Percentiles rank a stretch among this genome's conserved stretches.
phyloP scores from a whole-genome alignment of 208 protist species.

The Pavlovales sp. region DNA sequence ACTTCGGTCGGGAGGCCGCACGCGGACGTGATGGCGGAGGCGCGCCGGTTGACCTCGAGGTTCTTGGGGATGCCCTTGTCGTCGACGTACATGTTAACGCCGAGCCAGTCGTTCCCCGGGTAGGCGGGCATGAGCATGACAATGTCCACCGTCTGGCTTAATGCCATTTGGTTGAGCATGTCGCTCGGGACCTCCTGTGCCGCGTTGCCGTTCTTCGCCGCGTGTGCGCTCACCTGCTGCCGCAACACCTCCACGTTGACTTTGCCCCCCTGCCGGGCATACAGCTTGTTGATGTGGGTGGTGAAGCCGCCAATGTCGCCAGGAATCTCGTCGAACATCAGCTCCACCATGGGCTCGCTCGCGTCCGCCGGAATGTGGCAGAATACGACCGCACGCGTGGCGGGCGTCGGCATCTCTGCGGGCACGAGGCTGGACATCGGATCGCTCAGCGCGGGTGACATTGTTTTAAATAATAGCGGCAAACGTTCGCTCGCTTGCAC shows the following conservation, averaged over 20 bases:
- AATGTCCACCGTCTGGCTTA: conserved; percentile 26
- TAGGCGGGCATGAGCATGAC: conserved; percentile 13
- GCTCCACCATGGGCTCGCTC: too few species aligned
- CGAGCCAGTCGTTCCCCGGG: neutral
- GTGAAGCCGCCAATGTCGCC: neutral
- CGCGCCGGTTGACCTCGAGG: conserved; percentile 6
- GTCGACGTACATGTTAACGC: conserved; percentile 37
- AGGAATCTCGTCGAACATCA: too few species aligned
- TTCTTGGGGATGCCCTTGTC: conserved; percentile 22
- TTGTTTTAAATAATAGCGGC: too few species aligned
- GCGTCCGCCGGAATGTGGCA: too few species aligned
- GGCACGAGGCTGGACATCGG: too few species aligned
- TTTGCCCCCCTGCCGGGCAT: neutral
- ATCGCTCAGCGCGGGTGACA: too few species aligned
- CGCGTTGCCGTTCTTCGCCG: neutral
- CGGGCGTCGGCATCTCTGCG: too few species aligned
- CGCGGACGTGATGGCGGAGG: neutral
- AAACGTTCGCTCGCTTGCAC: too few species aligned
- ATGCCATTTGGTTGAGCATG: neutral
- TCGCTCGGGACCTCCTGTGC: neutral
- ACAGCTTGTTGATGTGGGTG: neutral
- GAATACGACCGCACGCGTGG: too few species aligned
- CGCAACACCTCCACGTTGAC: neutral
- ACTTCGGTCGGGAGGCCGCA: conserved; percentile 21
- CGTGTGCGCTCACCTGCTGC: neutral